Percentiles rank a stretch among this genome's conserved stretches.
Conservation (phyloP, 768 basidiomycete species). For the Tubosaeta sp. region DNA sequence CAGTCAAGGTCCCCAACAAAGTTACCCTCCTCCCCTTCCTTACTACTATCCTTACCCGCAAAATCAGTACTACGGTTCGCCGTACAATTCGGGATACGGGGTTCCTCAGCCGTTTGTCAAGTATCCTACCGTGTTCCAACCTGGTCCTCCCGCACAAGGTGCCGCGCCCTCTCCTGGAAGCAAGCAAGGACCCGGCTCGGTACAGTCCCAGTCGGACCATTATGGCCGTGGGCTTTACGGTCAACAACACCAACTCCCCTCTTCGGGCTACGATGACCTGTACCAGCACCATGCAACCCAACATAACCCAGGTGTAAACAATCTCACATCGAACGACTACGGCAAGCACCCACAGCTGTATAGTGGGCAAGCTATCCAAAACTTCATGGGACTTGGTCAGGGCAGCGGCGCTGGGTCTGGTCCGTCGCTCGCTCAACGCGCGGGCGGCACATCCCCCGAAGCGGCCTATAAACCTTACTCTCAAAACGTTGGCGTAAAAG, state of each 20-base stretch:
- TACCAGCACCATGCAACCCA: slow-evolving; percentile 54
- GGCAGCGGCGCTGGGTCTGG: slow-evolving; percentile 39
- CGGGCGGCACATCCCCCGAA: slow-evolving; percentile 60
- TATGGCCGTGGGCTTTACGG: slow-evolving; percentile 64
- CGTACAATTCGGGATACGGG: slow-evolving; percentile 56
- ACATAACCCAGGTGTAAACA: slow-evolving; percentile 43
- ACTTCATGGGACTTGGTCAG: slow-evolving; percentile 64
- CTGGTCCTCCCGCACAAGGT: slow-evolving; percentile 64
- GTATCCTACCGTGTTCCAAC: slow-evolving; percentile 73
- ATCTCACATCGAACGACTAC: slow-evolving; percentile 40
- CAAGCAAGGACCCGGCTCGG: slow-evolving; percentile 60
- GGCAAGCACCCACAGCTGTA: slow-evolving; percentile 44
- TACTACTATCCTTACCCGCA: slow-evolving; percentile 71
- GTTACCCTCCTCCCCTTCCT: slow-evolving; percentile 56
- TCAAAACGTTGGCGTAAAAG: slow-evolving; percentile 49
- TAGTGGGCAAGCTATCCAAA: slow-evolving; percentile 58
- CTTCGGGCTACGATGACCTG: slow-evolving; percentile 46
- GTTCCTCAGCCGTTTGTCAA: slow-evolving; percentile 70
- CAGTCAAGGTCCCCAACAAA: slow-evolving; percentile 62
- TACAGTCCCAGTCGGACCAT: slow-evolving; percentile 51
- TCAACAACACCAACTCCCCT: slow-evolving; percentile 49
- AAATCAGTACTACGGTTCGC: slow-evolving; percentile 71
- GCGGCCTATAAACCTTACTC: slow-evolving; percentile 73
- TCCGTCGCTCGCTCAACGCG: slow-evolving; percentile 41
- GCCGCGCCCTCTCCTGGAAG: slow-evolving; percentile 59